A percentile compares a stretch with the other conserved stretches of the same genome.
phyloP scores from a whole-genome alignment of 2,329 filamentous ascomycete genomes.

The Neonectria magnoliae region DNA sequence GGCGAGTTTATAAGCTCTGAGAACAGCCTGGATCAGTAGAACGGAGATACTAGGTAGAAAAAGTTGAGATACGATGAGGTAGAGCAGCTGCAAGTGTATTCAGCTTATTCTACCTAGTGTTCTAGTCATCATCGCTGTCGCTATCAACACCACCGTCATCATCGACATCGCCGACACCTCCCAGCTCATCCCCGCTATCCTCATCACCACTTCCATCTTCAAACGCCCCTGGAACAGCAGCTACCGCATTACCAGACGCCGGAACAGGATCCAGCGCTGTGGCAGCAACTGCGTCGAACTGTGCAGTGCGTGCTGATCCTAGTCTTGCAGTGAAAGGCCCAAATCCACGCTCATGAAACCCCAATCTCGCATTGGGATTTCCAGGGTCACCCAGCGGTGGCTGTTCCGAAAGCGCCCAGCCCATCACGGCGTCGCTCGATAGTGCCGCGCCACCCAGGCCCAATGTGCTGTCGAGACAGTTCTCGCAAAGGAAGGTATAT shows the following conservation, averaged over 20 bases:
- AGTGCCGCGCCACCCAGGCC: constrained; percentile 29
- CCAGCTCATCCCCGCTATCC: neutral
- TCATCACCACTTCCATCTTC: constrained; percentile 8
- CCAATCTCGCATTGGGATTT: constrained; percentile 37
- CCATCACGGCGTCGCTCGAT: constrained; percentile 45
- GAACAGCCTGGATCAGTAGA: too few species aligned
- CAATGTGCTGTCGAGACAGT: constrained; percentile 41
- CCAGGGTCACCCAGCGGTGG: constrained; percentile 35
- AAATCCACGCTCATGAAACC: constrained; percentile 47
- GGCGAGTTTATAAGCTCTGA: too few species aligned
- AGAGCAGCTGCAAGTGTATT: neutral
- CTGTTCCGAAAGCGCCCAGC: constrained; percentile 47
- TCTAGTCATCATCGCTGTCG: neutral
- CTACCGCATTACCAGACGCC: constrained; percentile 6
- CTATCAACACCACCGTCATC: neutral
- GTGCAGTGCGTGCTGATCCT: constrained; percentile 9
- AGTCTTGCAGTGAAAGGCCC: constrained; percentile 38
- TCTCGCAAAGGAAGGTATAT: constrained; percentile 58
- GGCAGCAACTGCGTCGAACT: constrained; percentile 19
- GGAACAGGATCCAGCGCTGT: constrained; percentile 8
- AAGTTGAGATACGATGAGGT: too few species aligned
- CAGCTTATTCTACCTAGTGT: neutral
- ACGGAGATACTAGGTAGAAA: too few species aligned
- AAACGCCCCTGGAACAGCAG: neutral
- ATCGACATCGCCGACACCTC: neutral